phyloP scores from a whole-genome alignment of 73 alveolate species.

The Halteria grandinella region DNA sequence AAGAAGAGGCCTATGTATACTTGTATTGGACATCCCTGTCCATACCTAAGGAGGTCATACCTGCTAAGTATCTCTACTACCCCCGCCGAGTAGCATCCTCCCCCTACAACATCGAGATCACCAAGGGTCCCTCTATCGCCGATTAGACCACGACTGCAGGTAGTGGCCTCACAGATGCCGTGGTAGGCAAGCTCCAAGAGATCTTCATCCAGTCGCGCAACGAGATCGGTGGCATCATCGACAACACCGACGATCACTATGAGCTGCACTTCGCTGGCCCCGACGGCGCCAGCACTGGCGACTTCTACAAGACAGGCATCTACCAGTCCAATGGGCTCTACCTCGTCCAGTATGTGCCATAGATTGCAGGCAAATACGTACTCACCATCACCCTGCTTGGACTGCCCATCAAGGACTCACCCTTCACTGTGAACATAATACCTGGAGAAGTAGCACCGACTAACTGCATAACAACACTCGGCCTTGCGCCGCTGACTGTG shows the following conservation, averaged over 20 bases:
- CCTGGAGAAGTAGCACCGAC: conserved; percentile 69
- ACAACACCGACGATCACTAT: conserved; percentile 46
- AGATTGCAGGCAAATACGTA: conserved; percentile 50
- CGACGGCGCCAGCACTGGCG: conserved; percentile 23
- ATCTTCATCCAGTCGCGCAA: conserved; percentile 52
- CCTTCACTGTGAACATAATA: conserved; percentile 26
- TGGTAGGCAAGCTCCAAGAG: conserved; percentile 63
- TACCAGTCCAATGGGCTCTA: conserved; percentile 57
- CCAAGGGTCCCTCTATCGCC: conserved; percentile 65
- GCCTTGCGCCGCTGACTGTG: conserved; percentile 24
- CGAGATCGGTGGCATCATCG: conserved; percentile 50
- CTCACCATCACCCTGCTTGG: conserved; percentile 65
- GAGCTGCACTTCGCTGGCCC: conserved; percentile 53
- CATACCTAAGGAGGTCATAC: conserved; percentile 69
- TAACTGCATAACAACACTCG: conserved; percentile 9
- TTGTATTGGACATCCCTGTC: conserved; percentile 74
- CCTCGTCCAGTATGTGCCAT: conserved; percentile 60
- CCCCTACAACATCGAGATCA: conserved; percentile 66
- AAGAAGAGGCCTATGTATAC: conserved; percentile 72
- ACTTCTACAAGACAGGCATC: conserved; percentile 31
- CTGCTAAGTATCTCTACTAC: conserved; percentile 65
- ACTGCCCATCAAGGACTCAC: conserved; percentile 51
- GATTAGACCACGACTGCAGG: conserved; percentile 53
- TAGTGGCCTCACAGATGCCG: conserved; percentile 56
- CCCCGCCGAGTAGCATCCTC: conserved; percentile 66